Evolutionary conservation across 1,284 basidiomycete genomes (phyloP).

Genomic region (Apiotrichum sp.): DNA sequence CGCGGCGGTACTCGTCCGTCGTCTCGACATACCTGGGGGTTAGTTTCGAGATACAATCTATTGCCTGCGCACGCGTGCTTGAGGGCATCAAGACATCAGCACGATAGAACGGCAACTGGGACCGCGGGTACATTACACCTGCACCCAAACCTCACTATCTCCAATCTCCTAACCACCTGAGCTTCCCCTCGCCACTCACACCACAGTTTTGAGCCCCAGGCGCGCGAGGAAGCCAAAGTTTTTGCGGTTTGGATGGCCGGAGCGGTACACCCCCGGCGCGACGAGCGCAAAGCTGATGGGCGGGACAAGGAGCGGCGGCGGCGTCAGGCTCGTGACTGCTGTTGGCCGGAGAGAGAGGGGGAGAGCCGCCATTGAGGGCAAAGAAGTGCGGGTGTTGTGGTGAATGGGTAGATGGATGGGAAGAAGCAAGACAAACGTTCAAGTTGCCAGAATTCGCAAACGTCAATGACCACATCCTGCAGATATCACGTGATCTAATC

Average conservation of each 20-base stretch:
- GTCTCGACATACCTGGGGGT: constrained; percentile 35
- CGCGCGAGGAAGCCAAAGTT: constrained; percentile 43
- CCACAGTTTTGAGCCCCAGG: constrained; percentile 40
- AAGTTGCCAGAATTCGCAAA: no score
- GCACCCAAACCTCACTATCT: no score
- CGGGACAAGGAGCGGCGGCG: constrained; percentile 35
- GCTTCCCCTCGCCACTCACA: constrained; percentile 25
- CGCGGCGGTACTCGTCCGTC: constrained; percentile 34
- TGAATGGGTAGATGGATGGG: no score
- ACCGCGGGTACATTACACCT: not conserved
- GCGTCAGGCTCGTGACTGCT: constrained; percentile 6
- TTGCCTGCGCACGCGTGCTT: no score
- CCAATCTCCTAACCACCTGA: no score
- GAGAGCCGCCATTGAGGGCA: constrained; percentile 6
- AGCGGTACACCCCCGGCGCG: constrained; percentile 40
- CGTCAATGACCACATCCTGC: no score
- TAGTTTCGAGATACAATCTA: no score
- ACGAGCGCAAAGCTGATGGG: constrained; percentile 50
- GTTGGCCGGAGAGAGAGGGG: constrained; percentile 12
- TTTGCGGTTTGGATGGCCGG: constrained; percentile 46
- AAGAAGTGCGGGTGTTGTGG: no score
- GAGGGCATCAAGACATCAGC: no score
- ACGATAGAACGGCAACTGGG: no score
- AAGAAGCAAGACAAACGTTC: no score
- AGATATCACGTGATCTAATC: no score